Conservation (phyloP, 805 yeast genomes). For the Saccharomycopsis vini region DNA sequence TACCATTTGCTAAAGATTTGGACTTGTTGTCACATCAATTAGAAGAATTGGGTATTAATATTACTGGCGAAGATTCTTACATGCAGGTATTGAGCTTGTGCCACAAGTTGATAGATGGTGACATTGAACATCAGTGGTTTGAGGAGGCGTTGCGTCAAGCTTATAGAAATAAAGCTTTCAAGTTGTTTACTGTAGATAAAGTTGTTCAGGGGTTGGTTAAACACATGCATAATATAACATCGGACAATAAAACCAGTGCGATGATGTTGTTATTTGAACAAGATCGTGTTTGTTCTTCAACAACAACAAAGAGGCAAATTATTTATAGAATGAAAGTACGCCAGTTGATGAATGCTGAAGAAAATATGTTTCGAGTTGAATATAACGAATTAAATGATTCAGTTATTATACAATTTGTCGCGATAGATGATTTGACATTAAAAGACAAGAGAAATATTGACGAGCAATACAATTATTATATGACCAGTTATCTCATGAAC, state of each 20-base stretch:
- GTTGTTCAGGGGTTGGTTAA: constrained; percentile 63
- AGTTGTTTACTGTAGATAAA: constrained; percentile 72
- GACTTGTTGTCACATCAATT: constrained; percentile 59
- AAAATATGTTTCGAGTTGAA: constrained; percentile 84
- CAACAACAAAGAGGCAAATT: constrained; percentile 82
- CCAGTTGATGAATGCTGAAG: constrained; percentile 72
- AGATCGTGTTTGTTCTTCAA: constrained; percentile 52
- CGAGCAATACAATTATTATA: constrained; percentile 86
- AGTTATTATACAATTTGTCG: constrained; percentile 72
- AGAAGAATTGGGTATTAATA: constrained; percentile 55
- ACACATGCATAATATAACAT: constrained; percentile 76
- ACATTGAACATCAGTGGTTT: constrained; percentile 71
- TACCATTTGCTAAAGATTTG: constrained; percentile 64
- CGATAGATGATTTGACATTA: constrained; percentile 80
- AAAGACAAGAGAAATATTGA: constrained; percentile 60
- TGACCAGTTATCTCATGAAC: constrained; percentile 86
- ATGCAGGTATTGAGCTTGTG: constrained; percentile 56
- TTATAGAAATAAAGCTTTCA: constrained; percentile 69
- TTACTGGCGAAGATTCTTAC: constrained; percentile 33
- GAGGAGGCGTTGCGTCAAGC: constrained; percentile 78
- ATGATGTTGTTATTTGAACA: constrained; percentile 73
- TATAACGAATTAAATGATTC: constrained; percentile 45
- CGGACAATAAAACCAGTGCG: constrained; percentile 74
- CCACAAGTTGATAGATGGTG: constrained; percentile 63
- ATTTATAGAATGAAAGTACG: constrained; percentile 84